Evolutionary conservation across 306 rosid genomes (phyloP), one percentile per base, ranked within the genome.

Genomic region (Rubus parviflorus): DNA sequence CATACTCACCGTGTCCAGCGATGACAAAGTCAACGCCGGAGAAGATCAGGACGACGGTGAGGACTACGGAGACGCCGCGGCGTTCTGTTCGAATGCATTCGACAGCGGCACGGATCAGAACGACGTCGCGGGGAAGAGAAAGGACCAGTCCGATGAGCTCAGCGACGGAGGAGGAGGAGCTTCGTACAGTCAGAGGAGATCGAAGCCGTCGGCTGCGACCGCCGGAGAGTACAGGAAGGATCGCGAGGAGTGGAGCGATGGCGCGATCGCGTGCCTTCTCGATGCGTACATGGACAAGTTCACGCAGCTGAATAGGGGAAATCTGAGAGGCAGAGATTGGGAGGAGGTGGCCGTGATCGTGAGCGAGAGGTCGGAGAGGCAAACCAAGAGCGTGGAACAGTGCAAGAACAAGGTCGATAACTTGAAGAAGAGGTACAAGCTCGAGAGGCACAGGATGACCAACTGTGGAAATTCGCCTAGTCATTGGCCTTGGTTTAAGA

Each of bases 401-500:
- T 92, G 99, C 54, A 95, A 95, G 94, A 92, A 95, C 71, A 95
- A 90, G 82, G 97, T 95, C 4, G 97, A 95, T 81, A 95, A 95
- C 75, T 76, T 95, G 76, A 95, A 95, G 87, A 95, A 95, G 87
- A 79, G 99, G 85, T 95, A 95, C 78, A 95, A 92, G 81, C 81
- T 95, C 45, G 97, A 95, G 85, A 82, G 92, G 74, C 97, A 95
- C 15, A 89, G 97, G 85, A 92, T 92, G 92, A 95, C 19, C 77
- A 90, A 75, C 81, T 95, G 93, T 16, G 87, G 93, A 79, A 74
- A 89, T 48, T 87, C 97, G 10, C 72, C 77, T 16, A 92, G 94
- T 71, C 97, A 90, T 68, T 92, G 99, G 99, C 99, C 97, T 76
- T 95, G 99, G 99, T 95, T 88, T 75, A 91, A 90, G 86, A 88